A percentile compares a stretch with the other conserved stretches of the same genome.
phyloP scores from a whole-genome alignment of 169 alveolate genomes.

The Eimeria zaria region DNA sequence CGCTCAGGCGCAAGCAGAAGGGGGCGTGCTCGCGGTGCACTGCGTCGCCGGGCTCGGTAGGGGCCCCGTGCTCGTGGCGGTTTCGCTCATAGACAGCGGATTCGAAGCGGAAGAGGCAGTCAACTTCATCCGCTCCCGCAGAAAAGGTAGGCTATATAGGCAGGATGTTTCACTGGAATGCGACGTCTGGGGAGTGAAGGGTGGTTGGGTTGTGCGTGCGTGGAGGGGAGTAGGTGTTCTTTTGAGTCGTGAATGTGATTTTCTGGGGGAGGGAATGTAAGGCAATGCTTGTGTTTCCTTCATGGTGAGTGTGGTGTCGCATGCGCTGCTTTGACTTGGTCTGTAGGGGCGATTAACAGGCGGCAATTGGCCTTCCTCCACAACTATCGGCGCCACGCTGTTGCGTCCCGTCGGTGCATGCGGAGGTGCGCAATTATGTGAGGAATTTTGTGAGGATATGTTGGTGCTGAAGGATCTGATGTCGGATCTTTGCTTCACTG shows the following conservation, averaged over 20 bases:
- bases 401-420: conserved; percentile 64
- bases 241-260: too few species aligned
- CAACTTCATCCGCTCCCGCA: conserved; percentile 93
- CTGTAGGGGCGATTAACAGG: conserved; percentile 84
- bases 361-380: conserved; percentile 84
- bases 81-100: conserved; percentile 95
- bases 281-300: too few species aligned
- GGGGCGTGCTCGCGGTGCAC: conserved; percentile 96
- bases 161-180: neutral
- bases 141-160: conserved; percentile 88
- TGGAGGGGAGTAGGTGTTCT: neutral
- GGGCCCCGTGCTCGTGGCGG: conserved; percentile 96
- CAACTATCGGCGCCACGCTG: conserved; percentile 77
- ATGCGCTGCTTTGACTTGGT: too few species aligned
- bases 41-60: conserved; percentile 97
- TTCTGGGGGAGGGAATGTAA: too few species aligned
- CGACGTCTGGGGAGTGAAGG: neutral
- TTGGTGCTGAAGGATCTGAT: neutral
- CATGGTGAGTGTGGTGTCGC: too few species aligned
- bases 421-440: conserved; percentile 76
- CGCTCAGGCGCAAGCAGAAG: conserved; percentile 65
- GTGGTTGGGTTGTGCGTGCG: neutral
- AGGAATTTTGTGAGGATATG: neutral
- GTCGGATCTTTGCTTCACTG: neutral
- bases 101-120: conserved; percentile 95